These are phyloP conservation scores for Tarenaya hassleriana DNA, from an alignment of 345 rosid species.

Conservation along the genomic window DNA sequence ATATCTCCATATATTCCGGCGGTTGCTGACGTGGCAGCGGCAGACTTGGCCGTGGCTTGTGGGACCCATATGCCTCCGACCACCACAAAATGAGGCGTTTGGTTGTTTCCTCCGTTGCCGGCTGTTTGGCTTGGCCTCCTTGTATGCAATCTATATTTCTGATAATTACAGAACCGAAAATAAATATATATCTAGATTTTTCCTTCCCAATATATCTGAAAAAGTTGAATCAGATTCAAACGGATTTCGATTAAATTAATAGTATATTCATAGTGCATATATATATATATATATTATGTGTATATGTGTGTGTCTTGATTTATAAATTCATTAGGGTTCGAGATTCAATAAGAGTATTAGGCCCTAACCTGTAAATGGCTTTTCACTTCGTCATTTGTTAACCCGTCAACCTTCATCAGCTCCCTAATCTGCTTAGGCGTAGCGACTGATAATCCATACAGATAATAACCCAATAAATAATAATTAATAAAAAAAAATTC, in stretches of 20 bases:
- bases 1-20: slow-evolving; percentile 38
- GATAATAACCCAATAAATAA: slow-evolving; percentile 4
- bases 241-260: not conserved
- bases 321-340: too few species aligned
- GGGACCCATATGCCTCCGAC: slow-evolving; percentile 92
- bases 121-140: slow-evolving; percentile 57
- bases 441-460: slow-evolving; percentile 48
- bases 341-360: too few species aligned
- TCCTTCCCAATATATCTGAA: too few species aligned
- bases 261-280: not conserved
- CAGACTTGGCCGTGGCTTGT: slow-evolving; percentile 41
- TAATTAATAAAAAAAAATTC: not conserved
- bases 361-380: slow-evolving; percentile 95
- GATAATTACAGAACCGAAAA: slow-evolving; percentile 7
- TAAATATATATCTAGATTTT: too few species aligned
- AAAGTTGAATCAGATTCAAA: not conserved
- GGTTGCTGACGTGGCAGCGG: slow-evolving; percentile 26
- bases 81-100: slow-evolving; percentile 75
- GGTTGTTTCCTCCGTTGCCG: slow-evolving; percentile 40
- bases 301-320: too few species aligned
- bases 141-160: slow-evolving; percentile 87
- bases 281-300: too few species aligned
- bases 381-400: slow-evolving; percentile 92
- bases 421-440: slow-evolving; percentile 94
- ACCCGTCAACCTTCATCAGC: slow-evolving; percentile 90